phyloP scores from a whole-genome alignment of 768 basidiomycete species.

The Coprinopsis marcescibilis region DNA sequence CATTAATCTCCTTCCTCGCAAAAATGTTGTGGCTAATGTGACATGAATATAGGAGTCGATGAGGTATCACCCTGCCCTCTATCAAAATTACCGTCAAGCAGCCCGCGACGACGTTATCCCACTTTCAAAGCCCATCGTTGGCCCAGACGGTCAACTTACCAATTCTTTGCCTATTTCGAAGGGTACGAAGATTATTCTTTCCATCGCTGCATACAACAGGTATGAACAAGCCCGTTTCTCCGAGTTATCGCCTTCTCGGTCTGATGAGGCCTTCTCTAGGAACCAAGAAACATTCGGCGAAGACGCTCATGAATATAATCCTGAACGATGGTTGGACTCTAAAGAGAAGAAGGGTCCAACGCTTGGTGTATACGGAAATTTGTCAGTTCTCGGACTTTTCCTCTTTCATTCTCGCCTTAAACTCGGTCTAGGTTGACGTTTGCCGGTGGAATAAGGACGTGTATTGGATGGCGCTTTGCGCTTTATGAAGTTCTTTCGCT shows the following conservation, averaged over 20 bases:
- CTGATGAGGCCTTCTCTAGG: constrained; percentile 16
- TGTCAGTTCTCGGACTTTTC: constrained; percentile 25
- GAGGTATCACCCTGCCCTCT: constrained; percentile 37
- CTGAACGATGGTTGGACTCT: constrained; percentile 41
- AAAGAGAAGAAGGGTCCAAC: constrained; percentile 36
- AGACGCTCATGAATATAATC: constrained; percentile 41
- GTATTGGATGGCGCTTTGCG: constrained; percentile 48
- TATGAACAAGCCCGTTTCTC: constrained; percentile 14
- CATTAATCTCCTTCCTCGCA: neutral
- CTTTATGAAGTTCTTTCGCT: constrained; percentile 53
- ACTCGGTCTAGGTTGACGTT: constrained; percentile 34
- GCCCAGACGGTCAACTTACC: constrained; percentile 37
- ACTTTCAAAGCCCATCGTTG: constrained; percentile 45
- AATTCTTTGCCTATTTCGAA: constrained; percentile 45
- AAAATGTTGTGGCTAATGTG: neutral
- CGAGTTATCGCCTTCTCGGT: neutral
- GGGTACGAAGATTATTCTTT: constrained; percentile 43
- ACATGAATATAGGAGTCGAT: constrained; percentile 37
- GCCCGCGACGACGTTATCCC: constrained; percentile 52
- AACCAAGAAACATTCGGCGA: constrained; percentile 41
- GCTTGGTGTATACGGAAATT: constrained; percentile 43
- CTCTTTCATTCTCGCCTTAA: neutral
- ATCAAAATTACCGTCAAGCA: constrained; percentile 33
- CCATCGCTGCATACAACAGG: constrained; percentile 52
- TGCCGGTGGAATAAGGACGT: constrained; percentile 40